Evolutionary conservation across 2,329 filamentous ascomycete species (phyloP).

Genomic region (Fusarium torulosum): DNA sequence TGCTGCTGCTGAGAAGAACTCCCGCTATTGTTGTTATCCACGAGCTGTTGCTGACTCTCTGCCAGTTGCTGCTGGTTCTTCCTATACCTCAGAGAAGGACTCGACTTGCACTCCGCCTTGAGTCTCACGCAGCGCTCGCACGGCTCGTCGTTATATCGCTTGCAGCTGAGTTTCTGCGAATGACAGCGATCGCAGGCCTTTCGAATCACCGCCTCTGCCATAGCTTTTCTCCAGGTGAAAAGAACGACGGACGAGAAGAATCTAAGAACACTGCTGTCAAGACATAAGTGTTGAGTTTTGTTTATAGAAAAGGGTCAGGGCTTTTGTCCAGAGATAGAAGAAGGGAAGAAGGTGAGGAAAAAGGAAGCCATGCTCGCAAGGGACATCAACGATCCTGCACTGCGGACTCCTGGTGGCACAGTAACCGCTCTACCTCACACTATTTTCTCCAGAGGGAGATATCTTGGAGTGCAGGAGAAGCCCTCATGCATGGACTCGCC

Average conservation of each 20-base stretch:
- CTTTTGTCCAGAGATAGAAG: neutral
- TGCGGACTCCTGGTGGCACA: constrained; percentile 31
- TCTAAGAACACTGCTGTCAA: constrained; percentile 35
- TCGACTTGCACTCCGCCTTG: constrained; percentile 59
- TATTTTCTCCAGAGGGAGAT: neutral
- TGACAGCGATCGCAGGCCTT: constrained; percentile 63
- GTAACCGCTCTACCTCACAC: constrained; percentile 5
- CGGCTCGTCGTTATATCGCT: constrained; percentile 55
- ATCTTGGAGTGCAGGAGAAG: neutral
- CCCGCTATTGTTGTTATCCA: constrained; percentile 25
- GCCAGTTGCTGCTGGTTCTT: constrained; percentile 50
- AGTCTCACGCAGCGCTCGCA: constrained; percentile 60
- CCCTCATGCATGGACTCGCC: constrained; percentile 42
- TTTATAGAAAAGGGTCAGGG: constrained; percentile 24
- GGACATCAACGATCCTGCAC: constrained; percentile 1
- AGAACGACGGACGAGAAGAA: constrained; percentile 27
- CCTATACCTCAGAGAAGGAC: constrained; percentile 57
- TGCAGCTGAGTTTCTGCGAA: constrained; percentile 61
- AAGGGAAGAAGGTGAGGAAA: neutral
- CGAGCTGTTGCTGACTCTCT: constrained; percentile 27
- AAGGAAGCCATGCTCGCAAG: constrained; percentile 13
- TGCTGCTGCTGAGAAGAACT: constrained; percentile 26
- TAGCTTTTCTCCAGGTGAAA: constrained; percentile 43
- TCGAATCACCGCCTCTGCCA: constrained; percentile 56
- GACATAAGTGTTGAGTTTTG: constrained; percentile 45